phyloP scores from a whole-genome alignment of 2,329 filamentous ascomycete genomes.

The Coniochaeta hoffmannii region DNA sequence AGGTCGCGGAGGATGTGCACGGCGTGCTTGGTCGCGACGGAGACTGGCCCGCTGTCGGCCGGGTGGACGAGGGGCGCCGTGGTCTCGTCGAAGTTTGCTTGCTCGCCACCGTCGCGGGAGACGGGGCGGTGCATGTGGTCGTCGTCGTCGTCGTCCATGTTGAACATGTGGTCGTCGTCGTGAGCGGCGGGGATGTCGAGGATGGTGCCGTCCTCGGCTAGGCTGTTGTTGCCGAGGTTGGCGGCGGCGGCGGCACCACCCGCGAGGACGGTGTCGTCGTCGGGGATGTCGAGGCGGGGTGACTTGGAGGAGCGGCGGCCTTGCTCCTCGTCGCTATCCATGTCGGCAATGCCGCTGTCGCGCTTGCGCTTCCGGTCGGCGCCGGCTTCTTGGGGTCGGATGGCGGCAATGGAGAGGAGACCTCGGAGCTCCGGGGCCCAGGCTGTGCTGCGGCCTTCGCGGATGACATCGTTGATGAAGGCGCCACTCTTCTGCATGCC shows the following conservation, averaged over 20 bases:
- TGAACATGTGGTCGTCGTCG: slow-evolving; percentile 42
- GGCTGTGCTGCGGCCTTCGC: slow-evolving; percentile 65
- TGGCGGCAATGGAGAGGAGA: slow-evolving; percentile 80
- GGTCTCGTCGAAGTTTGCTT: slow-evolving; percentile 75
- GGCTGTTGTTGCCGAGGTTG: slow-evolving; percentile 44
- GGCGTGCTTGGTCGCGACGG: slow-evolving; percentile 86
- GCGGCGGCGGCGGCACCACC: slow-evolving; percentile 43
- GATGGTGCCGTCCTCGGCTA: slow-evolving; percentile 53
- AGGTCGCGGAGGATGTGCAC: slow-evolving; percentile 89
- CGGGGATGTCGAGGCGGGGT: slow-evolving; percentile 60
- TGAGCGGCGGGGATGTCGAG: slow-evolving; percentile 58
- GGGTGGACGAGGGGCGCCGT: slow-evolving; percentile 70
- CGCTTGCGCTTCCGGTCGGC: slow-evolving; percentile 90
- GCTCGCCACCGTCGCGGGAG: slow-evolving; percentile 38
- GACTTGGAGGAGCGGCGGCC: slow-evolving; percentile 52
- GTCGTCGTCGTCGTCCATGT: slow-evolving; percentile 38
- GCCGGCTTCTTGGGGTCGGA: slow-evolving; percentile 49
- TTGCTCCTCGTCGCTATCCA: slow-evolving; percentile 60
- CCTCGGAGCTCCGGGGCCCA: slow-evolving; percentile 92
- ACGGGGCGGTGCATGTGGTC: slow-evolving; percentile 23
- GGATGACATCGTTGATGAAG: slow-evolving; percentile 82
- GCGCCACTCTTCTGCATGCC: slow-evolving; percentile 87
- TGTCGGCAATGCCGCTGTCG: slow-evolving; percentile 76
- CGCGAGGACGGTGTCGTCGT: slow-evolving; percentile 52
- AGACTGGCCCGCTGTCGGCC: slow-evolving; percentile 78